Percentiles rank a stretch among this genome's conserved stretches.
phyloP scores from a whole-genome alignment of 129 eudicot species.

The Tagetes patula region DNA sequence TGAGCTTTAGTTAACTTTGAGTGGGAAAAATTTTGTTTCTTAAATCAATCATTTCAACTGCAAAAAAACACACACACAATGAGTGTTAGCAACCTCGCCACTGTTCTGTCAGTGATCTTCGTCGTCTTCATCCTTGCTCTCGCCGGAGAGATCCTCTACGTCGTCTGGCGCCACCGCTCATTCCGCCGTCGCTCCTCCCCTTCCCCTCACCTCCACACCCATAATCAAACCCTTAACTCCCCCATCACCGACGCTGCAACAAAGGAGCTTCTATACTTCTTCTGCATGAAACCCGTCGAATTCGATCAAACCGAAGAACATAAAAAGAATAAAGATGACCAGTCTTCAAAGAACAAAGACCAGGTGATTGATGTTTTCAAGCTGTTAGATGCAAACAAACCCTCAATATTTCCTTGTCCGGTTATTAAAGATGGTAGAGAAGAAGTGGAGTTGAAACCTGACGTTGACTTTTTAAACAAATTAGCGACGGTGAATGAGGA shows the following conservation, averaged over 20 bases:
- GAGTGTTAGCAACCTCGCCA: conserved; percentile 44
- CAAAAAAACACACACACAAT: conserved; percentile 15
- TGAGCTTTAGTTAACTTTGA: too few species aligned
- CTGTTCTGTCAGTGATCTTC: conserved; percentile 47
- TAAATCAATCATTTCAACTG: background rate
- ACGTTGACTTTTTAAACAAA: too few species aligned
- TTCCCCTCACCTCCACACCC: background rate
- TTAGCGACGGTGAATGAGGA: conserved; percentile 13
- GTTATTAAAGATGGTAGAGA: conserved; percentile 67
- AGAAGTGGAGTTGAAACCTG: conserved; percentile 39
- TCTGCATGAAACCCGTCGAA: conserved; percentile 36
- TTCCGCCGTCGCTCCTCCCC: conserved; percentile 36
- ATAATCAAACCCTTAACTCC: background rate
- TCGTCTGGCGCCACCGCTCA: conserved; percentile 56
- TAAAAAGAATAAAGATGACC: too few species aligned
- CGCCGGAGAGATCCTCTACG: conserved; percentile 47
- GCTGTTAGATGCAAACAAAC: conserved; percentile 42
- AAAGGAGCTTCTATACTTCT: conserved; percentile 50
- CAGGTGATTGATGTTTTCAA: conserved; percentile 48
- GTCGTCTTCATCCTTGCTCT: conserved; percentile 41
- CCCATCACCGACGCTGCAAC: conserved; percentile 14
- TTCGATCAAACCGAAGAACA: conserved; percentile 24
- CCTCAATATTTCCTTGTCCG: too few species aligned
- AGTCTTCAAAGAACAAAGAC: background rate
- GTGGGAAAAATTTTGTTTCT: background rate